Conservation (phyloP, 2,329 filamentous ascomycete species). For the Daldinia sp. region DNA sequence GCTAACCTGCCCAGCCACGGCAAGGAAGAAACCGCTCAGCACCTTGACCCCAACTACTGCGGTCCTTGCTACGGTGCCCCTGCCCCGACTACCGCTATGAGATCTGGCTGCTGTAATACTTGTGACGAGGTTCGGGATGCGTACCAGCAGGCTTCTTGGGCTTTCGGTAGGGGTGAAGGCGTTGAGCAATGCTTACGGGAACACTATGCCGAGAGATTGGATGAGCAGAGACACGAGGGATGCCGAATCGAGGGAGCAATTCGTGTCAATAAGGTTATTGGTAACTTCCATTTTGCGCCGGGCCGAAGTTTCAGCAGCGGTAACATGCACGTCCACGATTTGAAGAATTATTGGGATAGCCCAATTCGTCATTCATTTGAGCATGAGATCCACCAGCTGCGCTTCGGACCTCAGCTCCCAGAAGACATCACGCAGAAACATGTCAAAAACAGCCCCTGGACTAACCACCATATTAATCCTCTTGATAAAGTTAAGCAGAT, state of each 20-base stretch:
- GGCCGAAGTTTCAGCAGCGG: conserved; percentile 95
- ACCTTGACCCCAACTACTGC: conserved; percentile 92
- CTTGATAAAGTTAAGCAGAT: conserved; percentile 81
- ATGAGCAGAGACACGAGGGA: conserved; percentile 87
- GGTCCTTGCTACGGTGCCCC: conserved; percentile 90
- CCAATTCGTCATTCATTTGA: conserved; percentile 84
- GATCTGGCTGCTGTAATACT: conserved; percentile 93
- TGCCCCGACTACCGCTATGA: conserved; percentile 73
- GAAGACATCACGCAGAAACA: conserved; percentile 70
- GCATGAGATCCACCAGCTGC: conserved; percentile 85
- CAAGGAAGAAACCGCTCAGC: conserved; percentile 72
- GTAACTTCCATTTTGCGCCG: conserved; percentile 98
- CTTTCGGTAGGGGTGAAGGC: conserved; percentile 88
- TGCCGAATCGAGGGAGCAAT: conserved; percentile 93
- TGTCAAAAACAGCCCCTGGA: conserved; percentile 70
- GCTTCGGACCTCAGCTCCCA: conserved; percentile 92
- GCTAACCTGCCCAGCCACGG: conserved; percentile 61
- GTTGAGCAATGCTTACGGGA: conserved; percentile 96
- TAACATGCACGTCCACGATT: conserved; percentile 96
- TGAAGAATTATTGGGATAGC: conserved; percentile 91
- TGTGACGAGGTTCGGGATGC: conserved; percentile 97
- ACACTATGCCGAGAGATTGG: conserved; percentile 89
- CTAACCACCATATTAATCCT: conserved; percentile 90
- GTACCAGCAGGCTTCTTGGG: conserved; percentile 89
- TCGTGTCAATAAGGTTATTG: conserved; percentile 97